A percentile compares a stretch with the other conserved stretches of the same genome.
These are phyloP conservation scores for Quercus wislizeni DNA, from an alignment of 306 rosid genomes.

Conservation along the genomic window DNA sequence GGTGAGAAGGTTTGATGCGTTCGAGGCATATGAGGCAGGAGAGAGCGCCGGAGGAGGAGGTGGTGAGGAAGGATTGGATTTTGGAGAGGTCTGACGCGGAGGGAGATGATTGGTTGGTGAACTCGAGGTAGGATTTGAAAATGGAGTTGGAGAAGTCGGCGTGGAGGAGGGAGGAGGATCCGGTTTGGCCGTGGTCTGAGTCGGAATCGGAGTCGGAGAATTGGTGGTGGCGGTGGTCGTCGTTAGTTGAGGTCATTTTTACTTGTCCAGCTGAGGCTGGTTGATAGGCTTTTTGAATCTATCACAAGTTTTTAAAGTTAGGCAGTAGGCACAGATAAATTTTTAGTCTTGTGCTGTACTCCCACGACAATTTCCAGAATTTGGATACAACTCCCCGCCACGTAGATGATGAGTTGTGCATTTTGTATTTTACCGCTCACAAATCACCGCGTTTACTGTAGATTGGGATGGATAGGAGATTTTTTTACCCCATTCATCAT, in stretches of 20 bases:
- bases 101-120: slow-evolving; percentile 57
- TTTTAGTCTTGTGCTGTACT: no score
- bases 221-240: slow-evolving; percentile 11
- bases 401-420: no score
- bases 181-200: slow-evolving; percentile 36
- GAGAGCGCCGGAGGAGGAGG: slow-evolving; percentile 93
- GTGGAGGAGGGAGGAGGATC: slow-evolving; percentile 47
- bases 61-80: slow-evolving; percentile 85
- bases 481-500: no score
- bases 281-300: no score
- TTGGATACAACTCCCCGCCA: no score
- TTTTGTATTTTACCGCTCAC: no score
- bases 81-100: slow-evolving; percentile 67
- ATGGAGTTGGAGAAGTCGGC: slow-evolving; percentile 75
- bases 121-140: slow-evolving; percentile 70
- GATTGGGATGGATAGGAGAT: no score
- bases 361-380: no score
- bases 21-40: slow-evolving; percentile 94
- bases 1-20: slow-evolving; percentile 74
- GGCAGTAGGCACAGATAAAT: no score
- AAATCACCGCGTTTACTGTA: no score
- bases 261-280: no score
- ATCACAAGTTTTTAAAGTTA: no score
- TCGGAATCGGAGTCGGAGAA: slow-evolving; percentile 53
- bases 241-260: slow-evolving; percentile 33